Base-by-base conservation (phyloP, 805 yeast genomes). In the Ogataea nonfermentans region DNA sequence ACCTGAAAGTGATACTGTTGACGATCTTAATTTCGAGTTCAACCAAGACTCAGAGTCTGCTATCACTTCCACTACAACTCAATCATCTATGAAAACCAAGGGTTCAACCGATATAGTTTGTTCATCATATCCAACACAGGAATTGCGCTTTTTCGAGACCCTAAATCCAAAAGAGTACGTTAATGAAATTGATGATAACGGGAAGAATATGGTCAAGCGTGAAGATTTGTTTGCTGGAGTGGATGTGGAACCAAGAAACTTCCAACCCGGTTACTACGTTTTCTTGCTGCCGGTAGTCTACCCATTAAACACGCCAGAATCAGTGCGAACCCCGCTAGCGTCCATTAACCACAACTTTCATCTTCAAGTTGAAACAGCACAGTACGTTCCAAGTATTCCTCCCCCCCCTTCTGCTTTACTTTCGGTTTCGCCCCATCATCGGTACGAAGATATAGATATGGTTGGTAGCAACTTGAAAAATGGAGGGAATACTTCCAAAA, bases 181-280 rank as follows among this genome's bases (percentile, higher is more conserved):
- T 2, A 47, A 51, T 25, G 64, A 60, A 32, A 44, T 45, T 14
- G 55, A 47, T 28, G 47, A 40, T 12, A 40, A 39, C 12, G 53
- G 50, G 11, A 50, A 41, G 23, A 53, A 45, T 20, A 15, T 22
- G 19, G 32, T 36, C n/a, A 40, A 32, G 22, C 40, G 30, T n/a
- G 57, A 35, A 35, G 34, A 43, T 32, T 32, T 56, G 19, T 55
- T 60, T 28, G 27, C 40, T n/a, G 32, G 37, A 7, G 36, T 29
- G 17, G 22, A 31, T 9, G 28, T 29, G 6, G 46, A 47, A 12
- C 15, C 44, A 5, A 45, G 47, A 15, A 47, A 53, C 11, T 66
- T 63, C 46, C 73, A 73, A 46, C 77, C 90, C 1, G 95, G 95
- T 15, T 74, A 80, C 48, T 84, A 84, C 53, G 73, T 84, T 2